Evolutionary conservation across 1,139 yeast species (phyloP), one percentile per base, ranked within the genome.

Genomic region (Protomyces inouyei): DNA sequence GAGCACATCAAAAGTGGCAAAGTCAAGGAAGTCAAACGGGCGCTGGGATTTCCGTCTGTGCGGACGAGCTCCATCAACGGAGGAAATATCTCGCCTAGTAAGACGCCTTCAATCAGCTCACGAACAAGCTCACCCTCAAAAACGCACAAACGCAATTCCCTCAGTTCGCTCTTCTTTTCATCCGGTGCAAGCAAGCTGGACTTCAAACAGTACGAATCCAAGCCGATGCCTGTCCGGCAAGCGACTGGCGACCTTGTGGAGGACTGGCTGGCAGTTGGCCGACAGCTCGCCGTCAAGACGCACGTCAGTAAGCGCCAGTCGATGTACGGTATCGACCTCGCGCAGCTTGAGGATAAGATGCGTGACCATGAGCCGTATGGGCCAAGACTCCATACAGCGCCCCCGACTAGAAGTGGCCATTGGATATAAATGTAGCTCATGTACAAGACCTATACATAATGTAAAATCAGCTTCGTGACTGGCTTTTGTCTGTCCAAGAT

Each of bases 201-300:
- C 18, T 43, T 43, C 25, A 16, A 18, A 10, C 48, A 43, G 25
- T 18, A 43, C 48, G 48, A 43, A 23, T 18, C 48, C 23, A 51
- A 12, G 16, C 23, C 51, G 12, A 10, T 36, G 14, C 52, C 53
- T 36, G 52, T 32, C 14, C n/a, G 57, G 18, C 28, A 51, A 28
- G 16, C 57, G 3, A 37, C 45, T 36, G 57, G 52, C n/a, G 46
- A 51, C 12, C 38, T 59, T 12, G 52, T 59, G 25, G 63, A 59
- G 43, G 63, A 59, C 12, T 59, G 63, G 63, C 28, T 59, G 18
- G 52, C 40, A 23, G 38, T 57, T 14, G 61, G 61, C 5, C 12
- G 48, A 18, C 48, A 43, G 25, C 23, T 43, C 9, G 48, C 21
- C 25, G 48, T 43, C 48, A 43, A 43, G 48, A 43, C 21, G 25